Evolutionary conservation across 352 stramenopile genomes (phyloP).

Genomic region (Thalassiosira exigua): DNA sequence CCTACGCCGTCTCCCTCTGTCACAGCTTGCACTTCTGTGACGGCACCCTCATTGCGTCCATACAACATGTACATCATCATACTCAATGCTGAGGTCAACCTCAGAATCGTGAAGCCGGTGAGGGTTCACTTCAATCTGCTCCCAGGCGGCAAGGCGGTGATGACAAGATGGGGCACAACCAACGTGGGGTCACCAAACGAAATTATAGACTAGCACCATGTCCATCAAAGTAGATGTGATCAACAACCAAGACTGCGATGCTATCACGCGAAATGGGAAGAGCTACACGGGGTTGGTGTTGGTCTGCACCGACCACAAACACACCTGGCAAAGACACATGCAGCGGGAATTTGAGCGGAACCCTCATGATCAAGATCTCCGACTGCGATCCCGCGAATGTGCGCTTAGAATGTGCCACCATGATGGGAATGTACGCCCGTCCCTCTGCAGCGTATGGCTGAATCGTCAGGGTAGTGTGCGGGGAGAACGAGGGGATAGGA

Average conservation of each 20-base stretch:
- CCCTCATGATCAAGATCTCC: conserved; percentile 35
- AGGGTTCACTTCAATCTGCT: conserved; percentile 24
- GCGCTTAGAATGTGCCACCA: conserved; percentile 59
- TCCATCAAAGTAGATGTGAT: conserved; percentile 43
- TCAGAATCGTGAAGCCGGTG: conserved; percentile 23
- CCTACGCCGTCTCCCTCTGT: conserved; percentile 26
- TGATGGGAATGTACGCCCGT: conserved; percentile 54
- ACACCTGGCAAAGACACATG: conserved; percentile 57
- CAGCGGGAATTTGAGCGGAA: conserved; percentile 63
- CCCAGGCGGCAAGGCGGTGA: conserved; percentile 18
- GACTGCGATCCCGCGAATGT: not conserved
- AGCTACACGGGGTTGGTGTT: conserved; percentile 47
- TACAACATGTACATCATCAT: conserved; percentile 69
- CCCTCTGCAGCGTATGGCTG: conserved; percentile 27
- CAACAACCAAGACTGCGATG: conserved; percentile 48
- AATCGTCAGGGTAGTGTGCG: conserved; percentile 29
- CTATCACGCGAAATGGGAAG: conserved; percentile 11
- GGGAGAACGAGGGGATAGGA: not conserved
- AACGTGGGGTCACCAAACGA: not conserved
- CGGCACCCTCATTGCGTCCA: conserved; percentile 27
- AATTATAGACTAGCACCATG: conserved; percentile 17
- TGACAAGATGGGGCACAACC: conserved; percentile 48
- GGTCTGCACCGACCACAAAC: conserved; percentile 52
- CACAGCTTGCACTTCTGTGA: conserved; percentile 7
- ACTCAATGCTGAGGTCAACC: conserved; percentile 39